Percentiles rank a stretch among this genome's conserved stretches.
phyloP scores from a whole-genome alignment of 345 rosid species.

The Turritis glabra region DNA sequence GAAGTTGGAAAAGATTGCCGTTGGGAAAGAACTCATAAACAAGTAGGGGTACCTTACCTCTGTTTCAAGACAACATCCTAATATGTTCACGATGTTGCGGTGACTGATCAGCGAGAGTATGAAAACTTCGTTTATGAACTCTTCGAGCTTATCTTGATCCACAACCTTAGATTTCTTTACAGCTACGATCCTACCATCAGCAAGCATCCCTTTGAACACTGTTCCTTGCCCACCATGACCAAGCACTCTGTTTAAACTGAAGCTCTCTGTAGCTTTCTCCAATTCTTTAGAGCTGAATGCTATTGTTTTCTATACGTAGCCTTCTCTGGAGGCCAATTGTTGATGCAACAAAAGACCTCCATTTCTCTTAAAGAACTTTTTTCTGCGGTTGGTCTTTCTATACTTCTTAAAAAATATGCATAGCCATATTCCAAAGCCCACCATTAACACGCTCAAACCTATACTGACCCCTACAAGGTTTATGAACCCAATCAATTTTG shows the following conservation, averaged over 20 bases:
- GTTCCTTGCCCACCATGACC: conserved; percentile 28
- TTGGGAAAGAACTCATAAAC: conserved; percentile 42
- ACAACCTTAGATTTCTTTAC: background rate
- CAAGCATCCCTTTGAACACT: background rate
- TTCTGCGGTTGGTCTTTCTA: too few species aligned
- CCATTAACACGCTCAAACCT: too few species aligned
- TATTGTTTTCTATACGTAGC: background rate
- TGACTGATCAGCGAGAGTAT: conserved; percentile 42
- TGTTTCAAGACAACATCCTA: conserved; percentile 47
- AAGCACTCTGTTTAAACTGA: background rate
- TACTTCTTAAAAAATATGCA: too few species aligned
- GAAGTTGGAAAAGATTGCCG: conserved; percentile 37
- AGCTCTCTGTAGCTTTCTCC: background rate
- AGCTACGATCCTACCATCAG: background rate
- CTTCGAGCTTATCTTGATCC: background rate
- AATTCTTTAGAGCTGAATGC: background rate
- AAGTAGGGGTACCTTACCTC: conserved; percentile 38
- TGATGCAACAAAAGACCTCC: conserved; percentile 27
- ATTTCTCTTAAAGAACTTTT: too few species aligned
- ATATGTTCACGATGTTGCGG: conserved; percentile 32
- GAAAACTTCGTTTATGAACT: conserved; percentile 39
- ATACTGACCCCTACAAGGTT: too few species aligned
- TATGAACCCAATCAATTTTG: too few species aligned
- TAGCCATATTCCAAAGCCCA: too few species aligned
- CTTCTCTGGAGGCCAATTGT: conserved; percentile 7